Base-by-base conservation (phyloP, 768 basidiomycete species). In the Galerina marginata region DNA sequence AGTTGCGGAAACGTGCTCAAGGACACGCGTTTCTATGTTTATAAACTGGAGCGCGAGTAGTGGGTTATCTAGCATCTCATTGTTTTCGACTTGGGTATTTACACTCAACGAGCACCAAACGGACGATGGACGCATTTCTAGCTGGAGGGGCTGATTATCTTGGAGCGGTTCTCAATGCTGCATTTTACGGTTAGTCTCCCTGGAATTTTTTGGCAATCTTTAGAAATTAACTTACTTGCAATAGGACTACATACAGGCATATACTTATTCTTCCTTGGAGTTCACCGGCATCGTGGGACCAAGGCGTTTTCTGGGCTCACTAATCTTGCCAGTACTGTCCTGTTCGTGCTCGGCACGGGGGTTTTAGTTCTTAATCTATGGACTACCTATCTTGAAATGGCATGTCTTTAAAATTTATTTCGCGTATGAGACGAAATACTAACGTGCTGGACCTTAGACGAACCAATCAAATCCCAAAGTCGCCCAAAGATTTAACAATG, bases 121-220 rank as follows among this genome's bases (percentile, higher is more conserved):
- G 2, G 29, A 33, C 1, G 7, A 33, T 33, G 25, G 54, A 45
- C 25, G 43, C 33, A 9, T 55, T 55, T 26, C 5, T 55, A 14
- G 16, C 23, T 45, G 54, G 54, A 7, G 54, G 54, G 3, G 54
- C 15, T 9, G 54, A 55, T n/a, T 55, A 55, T 16, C 54, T 55
- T 23, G 54, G 54, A 0, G 54, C 44, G 9, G 42, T 55, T 6
- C 40, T 55, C 25, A 44, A 55, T 15, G 42, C 29, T 12, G 40
- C 29, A 4, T 29, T 55, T 9, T 55, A 55, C 12, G 54, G 54
- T 55, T 4, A 10, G 40, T 43, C 5, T 45, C 2, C 14, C 33
- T 4, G 2, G 9, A 23, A 25, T 6, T 42, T 3, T 42, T 10
- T 3, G 23, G n/a, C 14, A 3, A 23, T 2, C 6, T 23, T 9